Evolutionary conservation across 257 asterid species (phyloP).

Genomic region (Nicotiana knightiana): DNA sequence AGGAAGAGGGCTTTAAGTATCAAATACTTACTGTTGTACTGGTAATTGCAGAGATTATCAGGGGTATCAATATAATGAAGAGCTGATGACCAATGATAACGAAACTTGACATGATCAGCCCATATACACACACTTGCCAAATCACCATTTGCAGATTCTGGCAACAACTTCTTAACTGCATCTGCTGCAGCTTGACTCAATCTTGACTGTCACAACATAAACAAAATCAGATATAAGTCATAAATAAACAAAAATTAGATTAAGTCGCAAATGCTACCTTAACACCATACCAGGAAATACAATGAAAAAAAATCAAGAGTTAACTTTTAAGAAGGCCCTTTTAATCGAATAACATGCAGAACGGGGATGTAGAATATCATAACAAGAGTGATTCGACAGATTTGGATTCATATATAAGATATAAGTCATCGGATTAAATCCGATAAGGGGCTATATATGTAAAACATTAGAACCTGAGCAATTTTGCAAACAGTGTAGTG

Average conservation of each 20-base stretch:
- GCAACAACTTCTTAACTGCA: slow-evolving; percentile 62
- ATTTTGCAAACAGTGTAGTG: slow-evolving; percentile 64
- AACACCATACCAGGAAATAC: neutral
- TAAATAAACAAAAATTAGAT: neutral
- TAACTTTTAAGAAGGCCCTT: neutral
- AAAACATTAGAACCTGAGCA: slow-evolving; percentile 53
- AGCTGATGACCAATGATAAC: slow-evolving; percentile 73
- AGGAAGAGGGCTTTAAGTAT: neutral
- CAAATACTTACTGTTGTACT: slow-evolving; percentile 49
- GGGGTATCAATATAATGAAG: slow-evolving; percentile 83
- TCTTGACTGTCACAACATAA: slow-evolving; percentile 37
- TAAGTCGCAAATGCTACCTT: neutral
- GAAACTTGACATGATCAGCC: slow-evolving; percentile 72
- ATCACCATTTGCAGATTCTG: slow-evolving; percentile 46
- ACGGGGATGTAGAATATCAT: neutral
- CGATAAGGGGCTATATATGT: neutral
- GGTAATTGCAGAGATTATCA: slow-evolving; percentile 63
- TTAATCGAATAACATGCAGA: neutral
- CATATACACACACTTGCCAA: slow-evolving; percentile 73
- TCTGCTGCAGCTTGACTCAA: slow-evolving; percentile 59
- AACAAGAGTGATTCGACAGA: neutral
- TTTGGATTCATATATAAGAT: neutral
- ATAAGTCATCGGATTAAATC: neutral
- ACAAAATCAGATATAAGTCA: neutral
- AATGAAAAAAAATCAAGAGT: neutral